Percentiles rank a stretch among this genome's conserved stretches.
phyloP scores from a whole-genome alignment of 2,329 filamentous ascomycete species.

The Colletotrichum simmondsii region DNA sequence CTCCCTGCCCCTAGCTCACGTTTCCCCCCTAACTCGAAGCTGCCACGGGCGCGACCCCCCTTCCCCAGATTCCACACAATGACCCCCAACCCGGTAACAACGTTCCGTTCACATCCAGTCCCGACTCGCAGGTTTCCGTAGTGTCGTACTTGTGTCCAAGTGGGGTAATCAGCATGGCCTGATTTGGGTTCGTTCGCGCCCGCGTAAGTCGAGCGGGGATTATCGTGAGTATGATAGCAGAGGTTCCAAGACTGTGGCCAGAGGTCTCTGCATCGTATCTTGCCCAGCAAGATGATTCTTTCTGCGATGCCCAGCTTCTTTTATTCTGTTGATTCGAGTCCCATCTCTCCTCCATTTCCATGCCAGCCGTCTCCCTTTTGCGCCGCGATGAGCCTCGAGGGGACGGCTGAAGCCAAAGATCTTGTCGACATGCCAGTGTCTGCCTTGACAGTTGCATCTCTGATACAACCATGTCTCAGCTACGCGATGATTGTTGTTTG shows the following conservation, averaged over 20 bases:
- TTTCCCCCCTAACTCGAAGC: not conserved
- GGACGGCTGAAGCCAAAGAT: constrained; percentile 41
- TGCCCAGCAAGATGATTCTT: constrained; percentile 44
- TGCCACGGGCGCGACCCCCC: constrained; percentile 20
- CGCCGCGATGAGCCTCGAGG: not conserved
- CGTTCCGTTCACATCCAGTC: constrained; percentile 22
- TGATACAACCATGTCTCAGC: constrained; percentile 49
- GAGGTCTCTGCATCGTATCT: constrained; percentile 39
- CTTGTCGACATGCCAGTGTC: constrained; percentile 59
- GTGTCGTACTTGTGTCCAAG: constrained; percentile 24
- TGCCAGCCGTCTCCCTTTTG: constrained; percentile 25
- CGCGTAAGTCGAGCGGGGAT: not conserved
- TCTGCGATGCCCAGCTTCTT: constrained; percentile 43
- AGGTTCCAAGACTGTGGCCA: constrained; percentile 20
- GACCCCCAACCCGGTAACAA: constrained; percentile 26
- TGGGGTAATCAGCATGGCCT: constrained; percentile 35
- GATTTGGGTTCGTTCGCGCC: constrained; percentile 23
- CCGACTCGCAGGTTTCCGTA: constrained; percentile 32
- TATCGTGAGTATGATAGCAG: constrained; percentile 15
- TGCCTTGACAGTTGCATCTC: constrained; percentile 50
- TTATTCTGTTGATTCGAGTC: constrained; percentile 38
- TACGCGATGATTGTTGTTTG: constrained; percentile 46
- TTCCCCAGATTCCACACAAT: constrained; percentile 24
- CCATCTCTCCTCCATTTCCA: constrained; percentile 43
- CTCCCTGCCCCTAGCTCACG: not conserved